Percentiles rank a stretch among this genome's conserved stretches.
Evolutionary conservation across 441 rosid species (phyloP).

Genomic region (California macrophylla): DNA sequence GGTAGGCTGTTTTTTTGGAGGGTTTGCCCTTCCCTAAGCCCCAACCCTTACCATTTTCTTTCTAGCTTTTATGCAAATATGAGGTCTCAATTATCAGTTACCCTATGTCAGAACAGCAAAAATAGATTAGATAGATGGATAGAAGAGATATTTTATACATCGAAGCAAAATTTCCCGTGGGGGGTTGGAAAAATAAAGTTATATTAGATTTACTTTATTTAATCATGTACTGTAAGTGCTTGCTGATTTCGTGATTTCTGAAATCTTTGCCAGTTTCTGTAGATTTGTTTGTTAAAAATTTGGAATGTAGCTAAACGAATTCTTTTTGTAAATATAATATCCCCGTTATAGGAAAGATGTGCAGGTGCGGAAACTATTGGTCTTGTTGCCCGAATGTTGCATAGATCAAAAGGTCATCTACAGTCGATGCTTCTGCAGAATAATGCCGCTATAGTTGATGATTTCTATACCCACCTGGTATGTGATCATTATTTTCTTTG

Average conservation of each 20-base stretch:
- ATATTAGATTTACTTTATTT: not conserved
- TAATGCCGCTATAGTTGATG: conserved; percentile 71
- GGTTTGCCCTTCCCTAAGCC: not conserved
- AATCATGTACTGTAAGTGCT: not conserved
- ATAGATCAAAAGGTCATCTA: conserved; percentile 79
- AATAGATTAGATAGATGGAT: not conserved
- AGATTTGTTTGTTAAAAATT: conserved; percentile 13
- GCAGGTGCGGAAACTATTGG: conserved; percentile 63
- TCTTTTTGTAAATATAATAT: conserved; percentile 16
- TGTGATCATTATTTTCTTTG: conserved; percentile 10
- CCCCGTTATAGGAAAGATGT: conserved; percentile 79
- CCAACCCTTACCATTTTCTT: not conserved
- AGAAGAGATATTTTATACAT: not conserved
- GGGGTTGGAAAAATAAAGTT: not conserved
- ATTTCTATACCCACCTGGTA: conserved; percentile 77
- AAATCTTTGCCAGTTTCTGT: conserved; percentile 2
- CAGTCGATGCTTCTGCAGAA: conserved; percentile 78
- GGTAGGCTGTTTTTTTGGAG: not conserved
- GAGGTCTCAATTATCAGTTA: conserved; percentile 2
- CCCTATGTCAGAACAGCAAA: not conserved
- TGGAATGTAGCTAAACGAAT: conserved; percentile 11
- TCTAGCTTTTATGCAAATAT: not conserved
- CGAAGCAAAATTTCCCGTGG: not conserved
- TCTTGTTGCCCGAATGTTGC: conserved; percentile 76
- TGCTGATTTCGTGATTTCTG: conserved; percentile 9